Conservation (phyloP, 169 alveolate species). For the Plasmodium gonderi region DNA sequence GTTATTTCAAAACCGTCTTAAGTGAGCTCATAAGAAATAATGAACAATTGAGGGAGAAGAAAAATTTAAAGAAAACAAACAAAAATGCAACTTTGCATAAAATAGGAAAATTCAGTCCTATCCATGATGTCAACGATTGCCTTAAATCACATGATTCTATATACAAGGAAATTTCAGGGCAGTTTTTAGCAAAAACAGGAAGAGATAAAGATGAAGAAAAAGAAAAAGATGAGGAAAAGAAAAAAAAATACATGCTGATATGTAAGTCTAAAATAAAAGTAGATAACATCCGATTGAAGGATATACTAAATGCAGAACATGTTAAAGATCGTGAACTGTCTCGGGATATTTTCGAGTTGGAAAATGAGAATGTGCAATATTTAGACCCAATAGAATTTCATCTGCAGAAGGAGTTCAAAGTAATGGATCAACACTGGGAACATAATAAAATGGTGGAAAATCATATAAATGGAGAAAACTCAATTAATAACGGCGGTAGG, state of each 20-base stretch:
- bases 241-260: background rate
- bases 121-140: background rate
- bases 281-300: constrained; percentile 31
- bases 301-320: constrained; percentile 47
- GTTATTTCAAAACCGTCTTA: constrained; percentile 22
- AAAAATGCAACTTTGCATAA: background rate
- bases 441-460: background rate
- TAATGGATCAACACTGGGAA: background rate
- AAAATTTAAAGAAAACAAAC: constrained; percentile 12
- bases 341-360: constrained; percentile 26
- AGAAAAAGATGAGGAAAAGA: background rate
- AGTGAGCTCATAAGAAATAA: constrained; percentile 31
- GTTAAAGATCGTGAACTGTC: constrained; percentile 11
- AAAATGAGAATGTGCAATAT: constrained; percentile 50
- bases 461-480: background rate
- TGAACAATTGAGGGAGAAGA: constrained; percentile 33
- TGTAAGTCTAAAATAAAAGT: constrained; percentile 37
- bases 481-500: background rate
- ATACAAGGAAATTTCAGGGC: background rate
- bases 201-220: background rate
- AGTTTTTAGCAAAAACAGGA: background rate
- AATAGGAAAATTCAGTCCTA: constrained; percentile 11
- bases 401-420: background rate
- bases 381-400: constrained; percentile 11
- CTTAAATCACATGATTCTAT: background rate